phyloP scores from a whole-genome alignment of 2,329 filamentous ascomycete species.

The Aspergillus sp. region DNA sequence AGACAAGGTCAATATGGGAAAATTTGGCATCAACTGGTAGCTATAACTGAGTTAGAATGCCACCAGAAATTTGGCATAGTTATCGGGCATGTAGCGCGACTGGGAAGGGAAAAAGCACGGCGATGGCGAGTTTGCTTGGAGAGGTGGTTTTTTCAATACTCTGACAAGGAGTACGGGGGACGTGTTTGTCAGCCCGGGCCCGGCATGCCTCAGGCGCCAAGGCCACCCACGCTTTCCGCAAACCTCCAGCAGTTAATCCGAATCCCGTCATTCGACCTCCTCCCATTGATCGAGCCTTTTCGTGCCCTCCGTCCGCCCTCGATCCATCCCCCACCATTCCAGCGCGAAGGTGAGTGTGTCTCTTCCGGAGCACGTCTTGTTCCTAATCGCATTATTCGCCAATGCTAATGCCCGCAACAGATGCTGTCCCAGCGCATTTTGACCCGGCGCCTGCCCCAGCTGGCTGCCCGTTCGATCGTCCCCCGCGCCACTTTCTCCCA shows the following conservation, averaged over 20 bases:
- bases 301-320: conserved; percentile 16
- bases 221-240: conserved; percentile 18
- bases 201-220: conserved; percentile 15
- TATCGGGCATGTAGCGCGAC: conserved; percentile 42
- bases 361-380: background rate
- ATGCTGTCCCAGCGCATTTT: conserved; percentile 48
- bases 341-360: conserved; percentile 26
- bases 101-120: conserved; percentile 34
- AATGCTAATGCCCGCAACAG: conserved; percentile 27
- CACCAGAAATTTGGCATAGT: conserved; percentile 45
- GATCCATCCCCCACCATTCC: conserved; percentile 12
- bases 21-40: conserved; percentile 44
- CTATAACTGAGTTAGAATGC: conserved; percentile 26
- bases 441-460: conserved; percentile 41
- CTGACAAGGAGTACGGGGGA: conserved; percentile 25
- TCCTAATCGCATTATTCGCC: background rate
- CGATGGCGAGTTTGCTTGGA: conserved; percentile 35
- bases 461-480: conserved; percentile 37
- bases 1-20: conserved; percentile 32
- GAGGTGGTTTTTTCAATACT: conserved; percentile 41
- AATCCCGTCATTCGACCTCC: conserved; percentile 23
- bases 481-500: conserved; percentile 44
- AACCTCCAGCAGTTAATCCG: conserved; percentile 29
- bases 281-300: conserved; percentile 21
- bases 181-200: conserved; percentile 30